Conservation (phyloP, 1,284 basidiomycete species). For the Irpex sp. region DNA sequence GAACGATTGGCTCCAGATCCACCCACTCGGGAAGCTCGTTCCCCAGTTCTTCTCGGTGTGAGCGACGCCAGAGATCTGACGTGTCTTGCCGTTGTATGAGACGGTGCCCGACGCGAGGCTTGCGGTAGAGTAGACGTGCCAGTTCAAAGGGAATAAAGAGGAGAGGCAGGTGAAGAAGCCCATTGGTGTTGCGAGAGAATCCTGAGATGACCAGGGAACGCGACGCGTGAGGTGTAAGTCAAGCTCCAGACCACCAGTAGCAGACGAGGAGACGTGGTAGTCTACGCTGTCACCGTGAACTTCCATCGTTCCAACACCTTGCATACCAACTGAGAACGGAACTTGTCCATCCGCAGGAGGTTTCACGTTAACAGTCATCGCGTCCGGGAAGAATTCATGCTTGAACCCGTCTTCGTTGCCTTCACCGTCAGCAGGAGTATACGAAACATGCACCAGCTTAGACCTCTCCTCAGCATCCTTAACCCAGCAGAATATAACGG, state of each 20-base stretch:
- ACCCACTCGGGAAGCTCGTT: constrained; percentile 21
- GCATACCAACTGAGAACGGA: constrained; percentile 18
- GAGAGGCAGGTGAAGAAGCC: constrained; percentile 19
- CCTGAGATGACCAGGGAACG: constrained; percentile 17
- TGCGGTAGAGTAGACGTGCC: constrained; percentile 21
- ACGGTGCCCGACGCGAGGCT: constrained; percentile 18
- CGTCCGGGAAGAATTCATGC: constrained; percentile 20
- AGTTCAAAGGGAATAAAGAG: constrained; percentile 21
- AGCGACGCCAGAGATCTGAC: constrained; percentile 14
- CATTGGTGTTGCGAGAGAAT: constrained; percentile 20
- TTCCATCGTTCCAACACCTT: constrained; percentile 19
- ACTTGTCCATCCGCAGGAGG: constrained; percentile 1
- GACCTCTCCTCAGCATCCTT: constrained; percentile 16
- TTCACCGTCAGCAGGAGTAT: constrained; percentile 7
- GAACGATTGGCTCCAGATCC: constrained; percentile 26
- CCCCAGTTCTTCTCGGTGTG: constrained; percentile 29
- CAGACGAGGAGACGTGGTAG: constrained; percentile 16
- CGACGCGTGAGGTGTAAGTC: constrained; percentile 15
- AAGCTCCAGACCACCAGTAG: constrained; percentile 13
- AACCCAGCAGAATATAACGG: constrained; percentile 26
- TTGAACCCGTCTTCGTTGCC: constrained; percentile 13
- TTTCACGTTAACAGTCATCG: constrained; percentile 10
- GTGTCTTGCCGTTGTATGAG: constrained; percentile 11
- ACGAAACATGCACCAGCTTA: constrained; percentile 21
- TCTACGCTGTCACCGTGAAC: constrained; percentile 14